Conservation (phyloP, 306 rosid genomes). For the Argentina anserina region DNA sequence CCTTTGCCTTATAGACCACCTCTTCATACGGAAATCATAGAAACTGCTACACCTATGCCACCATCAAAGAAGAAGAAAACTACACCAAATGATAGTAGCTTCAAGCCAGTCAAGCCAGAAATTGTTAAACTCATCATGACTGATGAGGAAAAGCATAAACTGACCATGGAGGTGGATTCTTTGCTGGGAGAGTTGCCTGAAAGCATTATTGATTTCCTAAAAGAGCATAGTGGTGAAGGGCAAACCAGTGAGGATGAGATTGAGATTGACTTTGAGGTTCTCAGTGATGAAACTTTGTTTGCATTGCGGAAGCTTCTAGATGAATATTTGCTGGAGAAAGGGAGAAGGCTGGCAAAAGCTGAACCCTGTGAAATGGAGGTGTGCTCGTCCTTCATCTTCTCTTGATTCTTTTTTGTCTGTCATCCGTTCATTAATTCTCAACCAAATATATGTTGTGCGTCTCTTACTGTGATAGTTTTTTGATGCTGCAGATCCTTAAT, state of each 20-base stretch:
- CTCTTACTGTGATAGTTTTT: constrained; percentile 14
- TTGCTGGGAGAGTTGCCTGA: constrained; percentile 73
- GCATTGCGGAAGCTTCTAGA: constrained; percentile 69
- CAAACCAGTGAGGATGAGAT: constrained; percentile 74
- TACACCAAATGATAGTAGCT: constrained; percentile 26
- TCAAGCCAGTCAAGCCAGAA: constrained; percentile 50
- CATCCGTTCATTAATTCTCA: background rate
- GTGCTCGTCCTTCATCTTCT: constrained; percentile 11
- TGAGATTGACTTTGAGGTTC: constrained; percentile 84
- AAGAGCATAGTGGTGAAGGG: constrained; percentile 55
- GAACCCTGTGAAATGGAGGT: constrained; percentile 86
- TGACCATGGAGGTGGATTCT: constrained; percentile 68
- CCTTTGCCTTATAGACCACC: constrained; percentile 40
- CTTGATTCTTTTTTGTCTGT: background rate
- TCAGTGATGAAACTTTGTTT: constrained; percentile 69
- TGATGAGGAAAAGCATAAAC: constrained; percentile 59
- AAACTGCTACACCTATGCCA: constrained; percentile 37
- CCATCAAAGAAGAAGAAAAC: constrained; percentile 56
- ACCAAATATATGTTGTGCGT: background rate
- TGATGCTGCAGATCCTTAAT: constrained; percentile 48
- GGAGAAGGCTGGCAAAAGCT: constrained; percentile 41
- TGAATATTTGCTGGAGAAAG: constrained; percentile 60
- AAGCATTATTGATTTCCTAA: constrained; percentile 61
- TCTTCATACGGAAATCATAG: constrained; percentile 35
- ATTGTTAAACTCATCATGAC: constrained; percentile 40